A percentile compares a stretch with the other conserved stretches of the same genome.
Evolutionary conservation across 805 yeast genomes (phyloP).

Genomic region (Metschnikowia amazonensis): DNA sequence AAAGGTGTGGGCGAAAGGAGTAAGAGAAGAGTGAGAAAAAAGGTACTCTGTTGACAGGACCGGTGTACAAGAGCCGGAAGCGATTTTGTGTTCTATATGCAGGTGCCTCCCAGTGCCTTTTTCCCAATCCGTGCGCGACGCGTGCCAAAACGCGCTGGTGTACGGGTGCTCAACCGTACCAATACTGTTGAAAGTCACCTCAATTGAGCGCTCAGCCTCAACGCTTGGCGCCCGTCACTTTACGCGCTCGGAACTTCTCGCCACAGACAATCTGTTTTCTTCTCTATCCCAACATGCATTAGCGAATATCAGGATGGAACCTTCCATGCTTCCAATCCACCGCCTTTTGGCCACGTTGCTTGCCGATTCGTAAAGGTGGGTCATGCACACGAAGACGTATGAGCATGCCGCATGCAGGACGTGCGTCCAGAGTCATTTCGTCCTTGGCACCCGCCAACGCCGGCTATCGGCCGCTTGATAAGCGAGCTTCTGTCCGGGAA

Average conservation of each 20-base stretch:
- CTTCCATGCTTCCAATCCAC: neutral
- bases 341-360: neutral
- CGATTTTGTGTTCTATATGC: neutral
- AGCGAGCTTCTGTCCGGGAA: too few species aligned
- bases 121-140: conserved; percentile 8
- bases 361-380: neutral
- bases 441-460: neutral
- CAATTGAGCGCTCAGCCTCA: neutral
- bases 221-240: neutral
- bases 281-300: neutral
- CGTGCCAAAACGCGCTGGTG: conserved; percentile 1
- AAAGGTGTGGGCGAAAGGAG: conserved; percentile 5
- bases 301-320: neutral
- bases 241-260: neutral
- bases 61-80: conserved; percentile 4
- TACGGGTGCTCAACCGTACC: neutral
- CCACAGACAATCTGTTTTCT: neutral
- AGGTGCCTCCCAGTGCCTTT: neutral
- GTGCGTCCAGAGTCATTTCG: neutral
- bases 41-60: conserved; percentile 5
- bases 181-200: neutral
- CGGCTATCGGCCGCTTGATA: neutral
- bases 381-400: neutral
- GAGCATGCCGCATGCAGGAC: neutral
- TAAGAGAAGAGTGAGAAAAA: conserved; percentile 4